These are phyloP conservation scores for Phaseolus coccineus DNA, from an alignment of 331 rosid species.

Conservation along the genomic window DNA sequence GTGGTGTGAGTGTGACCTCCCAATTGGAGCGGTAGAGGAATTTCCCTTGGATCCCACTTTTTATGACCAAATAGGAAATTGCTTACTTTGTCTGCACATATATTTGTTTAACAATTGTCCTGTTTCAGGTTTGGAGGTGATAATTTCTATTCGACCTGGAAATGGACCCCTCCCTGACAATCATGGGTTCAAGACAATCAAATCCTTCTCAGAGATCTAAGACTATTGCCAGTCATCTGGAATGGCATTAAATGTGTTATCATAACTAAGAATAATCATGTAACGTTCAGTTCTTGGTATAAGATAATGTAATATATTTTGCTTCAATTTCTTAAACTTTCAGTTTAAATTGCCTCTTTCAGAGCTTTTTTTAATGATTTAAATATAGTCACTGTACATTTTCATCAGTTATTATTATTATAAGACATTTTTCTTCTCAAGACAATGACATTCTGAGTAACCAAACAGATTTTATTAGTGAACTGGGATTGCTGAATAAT, in stretches of 20 bases:
- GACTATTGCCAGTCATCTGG: slow-evolving; percentile 31
- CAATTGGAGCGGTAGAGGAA: slow-evolving; percentile 27
- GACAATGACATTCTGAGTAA: not conserved
- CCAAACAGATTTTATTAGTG: not conserved
- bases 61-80: slow-evolving; percentile 31
- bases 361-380: not conserved
- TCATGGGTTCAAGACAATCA: slow-evolving; percentile 83
- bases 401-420: not conserved
- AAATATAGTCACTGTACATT: not conserved
- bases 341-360: slow-evolving; percentile 12
- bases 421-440: not conserved
- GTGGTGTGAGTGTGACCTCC: slow-evolving; percentile 22
- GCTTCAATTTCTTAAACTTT: not conserved
- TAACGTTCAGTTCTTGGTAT: slow-evolving; percentile 24
- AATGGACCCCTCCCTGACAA: slow-evolving; percentile 89
- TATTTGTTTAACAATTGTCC: slow-evolving; percentile 28
- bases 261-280: slow-evolving; percentile 18
- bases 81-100: slow-evolving; percentile 29
- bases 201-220: slow-evolving; percentile 75
- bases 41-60: slow-evolving; percentile 16
- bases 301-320: slow-evolving; percentile 37
- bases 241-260: slow-evolving; percentile 40
- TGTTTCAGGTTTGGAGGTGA: slow-evolving; percentile 82
- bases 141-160: slow-evolving; percentile 87
- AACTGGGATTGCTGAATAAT: not conserved